Conservation (phyloP, 495 filamentous ascomycete genomes). For the Tetracladium marchalianum region DNA sequence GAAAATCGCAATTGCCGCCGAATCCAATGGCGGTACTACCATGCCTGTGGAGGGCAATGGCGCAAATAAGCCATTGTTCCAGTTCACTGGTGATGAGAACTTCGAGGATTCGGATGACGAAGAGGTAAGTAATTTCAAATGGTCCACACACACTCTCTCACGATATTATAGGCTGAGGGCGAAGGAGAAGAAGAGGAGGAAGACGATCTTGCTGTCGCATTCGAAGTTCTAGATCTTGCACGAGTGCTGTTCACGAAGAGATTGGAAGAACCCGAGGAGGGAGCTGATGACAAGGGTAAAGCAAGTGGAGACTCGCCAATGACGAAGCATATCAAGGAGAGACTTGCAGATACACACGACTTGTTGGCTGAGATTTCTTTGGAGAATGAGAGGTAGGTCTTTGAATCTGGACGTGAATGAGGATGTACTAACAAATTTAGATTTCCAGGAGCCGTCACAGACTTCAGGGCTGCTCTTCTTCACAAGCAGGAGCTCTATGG, state of each 20-base stretch:
- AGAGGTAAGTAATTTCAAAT: constrained; percentile 19
- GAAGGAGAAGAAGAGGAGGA: constrained; percentile 61
- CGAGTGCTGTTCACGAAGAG: constrained; percentile 62
- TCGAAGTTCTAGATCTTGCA: constrained; percentile 84
- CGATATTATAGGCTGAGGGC: constrained; percentile 8
- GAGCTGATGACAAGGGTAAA: constrained; percentile 43
- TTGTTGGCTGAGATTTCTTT: constrained; percentile 88
- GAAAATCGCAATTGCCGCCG: constrained; percentile 24
- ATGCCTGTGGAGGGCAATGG: constrained; percentile 29
- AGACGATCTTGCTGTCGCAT: constrained; percentile 83
- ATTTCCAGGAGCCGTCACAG: constrained; percentile 70
- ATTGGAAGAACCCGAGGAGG: constrained; percentile 34
- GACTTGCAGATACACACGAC: constrained; percentile 83
- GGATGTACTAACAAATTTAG: constrained; percentile 23
- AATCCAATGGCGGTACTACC: constrained; percentile 26
- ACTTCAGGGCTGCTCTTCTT: constrained; percentile 63
- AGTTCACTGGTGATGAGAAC: constrained; percentile 90
- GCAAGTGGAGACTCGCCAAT: constrained; percentile 37
- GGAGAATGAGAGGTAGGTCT: constrained; percentile 68
- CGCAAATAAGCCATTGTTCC: constrained; percentile 65
- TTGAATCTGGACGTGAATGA: not conserved
- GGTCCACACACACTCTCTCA: not conserved
- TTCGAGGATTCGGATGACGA: constrained; percentile 70
- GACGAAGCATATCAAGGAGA: constrained; percentile 61
- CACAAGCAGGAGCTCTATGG: constrained; percentile 70